Base-by-base conservation (phyloP, 2,329 filamentous ascomycete genomes). In the Aspergillus carbonarius region DNA sequence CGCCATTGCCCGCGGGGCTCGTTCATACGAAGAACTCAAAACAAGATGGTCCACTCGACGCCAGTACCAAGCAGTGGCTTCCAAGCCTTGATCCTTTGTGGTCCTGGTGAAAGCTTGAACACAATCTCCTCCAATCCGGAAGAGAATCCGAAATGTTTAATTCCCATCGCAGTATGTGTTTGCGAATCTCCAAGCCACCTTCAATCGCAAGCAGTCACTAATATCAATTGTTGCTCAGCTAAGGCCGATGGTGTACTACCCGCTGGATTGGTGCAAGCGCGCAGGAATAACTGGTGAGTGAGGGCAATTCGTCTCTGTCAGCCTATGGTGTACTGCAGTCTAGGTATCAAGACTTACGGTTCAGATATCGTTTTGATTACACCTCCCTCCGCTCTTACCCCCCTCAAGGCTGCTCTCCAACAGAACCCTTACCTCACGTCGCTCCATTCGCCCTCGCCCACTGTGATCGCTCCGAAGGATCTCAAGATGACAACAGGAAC, bases 401-500 rank as follows among this genome's bases (percentile, higher is more conserved):
- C 78, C 15, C 66, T 81, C 12, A 73, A 78, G 59, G 76, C 78
- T 35, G 78, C 78, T 44, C 71, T 81, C 12, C 74, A 77, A 57
- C 78, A 80, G 63, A 80, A 81, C 54, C 79, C 79, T 18, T 76
- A 80, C 58, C 73, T 81, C 6, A 81, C 79, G 32, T 78, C 79
- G 6, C 72, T 81, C 7, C 76, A 77, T 6, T 69, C 73, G 13
- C 79, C 78, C 15, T 75, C 73, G 1, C 73, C 75, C 7, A 53
- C 53, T 7, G 48, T 60, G 10, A 42, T 42, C 6, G 39, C 39
- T 10, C 39, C 39, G 18, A 42, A 42, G 18, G 87, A 85, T 40
- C 81, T 97, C 32, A 88, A 91, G 52, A 87, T 92, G 69, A 95
- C 91, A 59, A 96, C 90, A 0, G 92, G 92, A 54, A 98, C 95